Conservation (phyloP, 768 basidiomycete genomes). For the Termitomyces sp. region DNA sequence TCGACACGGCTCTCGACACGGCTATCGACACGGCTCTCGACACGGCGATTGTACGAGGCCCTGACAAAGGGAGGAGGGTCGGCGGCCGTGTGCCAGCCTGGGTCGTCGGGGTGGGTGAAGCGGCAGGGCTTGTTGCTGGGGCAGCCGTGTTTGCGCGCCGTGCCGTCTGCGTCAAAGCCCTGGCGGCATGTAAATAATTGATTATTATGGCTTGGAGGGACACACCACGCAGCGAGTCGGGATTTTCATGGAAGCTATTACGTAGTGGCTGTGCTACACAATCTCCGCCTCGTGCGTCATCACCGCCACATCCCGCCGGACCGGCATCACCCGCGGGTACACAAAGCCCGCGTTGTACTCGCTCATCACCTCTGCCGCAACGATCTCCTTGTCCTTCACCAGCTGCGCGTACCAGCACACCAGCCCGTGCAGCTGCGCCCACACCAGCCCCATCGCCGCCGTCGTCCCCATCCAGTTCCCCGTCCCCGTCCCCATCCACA, state of each 20-base stretch:
- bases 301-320: slow-evolving; percentile 74
- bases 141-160: slow-evolving; percentile 10
- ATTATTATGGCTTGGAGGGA: background rate
- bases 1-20: background rate
- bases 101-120: slow-evolving; percentile 28
- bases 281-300: slow-evolving; percentile 87
- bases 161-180: slow-evolving; percentile 20
- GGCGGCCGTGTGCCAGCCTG: slow-evolving; percentile 20
- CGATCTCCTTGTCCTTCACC: slow-evolving; percentile 71
- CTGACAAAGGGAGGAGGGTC: background rate
- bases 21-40: background rate
- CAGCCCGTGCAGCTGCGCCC: slow-evolving; percentile 55
- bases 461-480: slow-evolving; percentile 77
- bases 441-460: slow-evolving; percentile 63
- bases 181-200: background rate
- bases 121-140: slow-evolving; percentile 12
- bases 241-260: background rate
- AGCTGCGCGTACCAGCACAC: slow-evolving; percentile 58
- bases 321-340: slow-evolving; percentile 73
- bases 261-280: slow-evolving; percentile 27
- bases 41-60: background rate
- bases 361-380: slow-evolving; percentile 77
- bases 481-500: slow-evolving; percentile 70
- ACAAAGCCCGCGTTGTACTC: slow-evolving; percentile 89
- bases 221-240: slow-evolving; percentile 19